Percentiles rank a stretch among this genome's conserved stretches.
Evolutionary conservation across 2,329 filamentous ascomycete genomes (phyloP).

Genomic region (Fusarium avenaceum): DNA sequence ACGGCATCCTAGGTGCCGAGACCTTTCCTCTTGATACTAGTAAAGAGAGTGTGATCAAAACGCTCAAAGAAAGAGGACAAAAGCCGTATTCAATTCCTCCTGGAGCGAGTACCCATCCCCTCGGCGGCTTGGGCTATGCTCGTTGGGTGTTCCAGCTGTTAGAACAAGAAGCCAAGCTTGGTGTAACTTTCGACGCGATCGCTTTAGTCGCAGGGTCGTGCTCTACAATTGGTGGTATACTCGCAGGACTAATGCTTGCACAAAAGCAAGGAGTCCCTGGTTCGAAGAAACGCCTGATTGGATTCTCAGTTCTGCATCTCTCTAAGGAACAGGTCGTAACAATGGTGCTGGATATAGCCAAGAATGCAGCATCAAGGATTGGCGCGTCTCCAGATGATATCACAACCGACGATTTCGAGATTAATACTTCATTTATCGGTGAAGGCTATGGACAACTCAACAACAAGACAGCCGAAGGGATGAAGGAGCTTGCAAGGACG

Average conservation of each 20-base stretch:
- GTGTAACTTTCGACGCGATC: conserved; percentile 20
- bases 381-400: conserved; percentile 16
- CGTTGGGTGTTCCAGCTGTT: conserved; percentile 34
- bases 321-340: conserved; percentile 3
- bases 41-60: conserved; percentile 8
- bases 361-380: conserved; percentile 26
- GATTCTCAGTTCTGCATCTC: conserved; percentile 17
- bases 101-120: conserved; percentile 26
- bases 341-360: conserved; percentile 28
- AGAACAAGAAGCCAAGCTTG: conserved; percentile 23
- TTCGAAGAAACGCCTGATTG: conserved; percentile 20
- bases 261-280: conserved; percentile 9
- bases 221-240: conserved; percentile 28
- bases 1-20: conserved; percentile 29
- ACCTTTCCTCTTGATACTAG: conserved; percentile 20
- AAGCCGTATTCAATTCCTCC: conserved; percentile 30
- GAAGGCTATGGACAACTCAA: conserved; percentile 29
- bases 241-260: conserved; percentile 30
- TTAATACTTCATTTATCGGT: conserved; percentile 20
- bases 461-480: conserved; percentile 2
- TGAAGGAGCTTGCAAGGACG: conserved; percentile 27
- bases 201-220: conserved; percentile 28
- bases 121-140: conserved; percentile 31
- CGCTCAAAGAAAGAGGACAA: conserved; percentile 9
- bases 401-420: conserved; percentile 25